phyloP scores from a whole-genome alignment of 371 early-diverging fungal species.

The Mucor racemosus region DNA sequence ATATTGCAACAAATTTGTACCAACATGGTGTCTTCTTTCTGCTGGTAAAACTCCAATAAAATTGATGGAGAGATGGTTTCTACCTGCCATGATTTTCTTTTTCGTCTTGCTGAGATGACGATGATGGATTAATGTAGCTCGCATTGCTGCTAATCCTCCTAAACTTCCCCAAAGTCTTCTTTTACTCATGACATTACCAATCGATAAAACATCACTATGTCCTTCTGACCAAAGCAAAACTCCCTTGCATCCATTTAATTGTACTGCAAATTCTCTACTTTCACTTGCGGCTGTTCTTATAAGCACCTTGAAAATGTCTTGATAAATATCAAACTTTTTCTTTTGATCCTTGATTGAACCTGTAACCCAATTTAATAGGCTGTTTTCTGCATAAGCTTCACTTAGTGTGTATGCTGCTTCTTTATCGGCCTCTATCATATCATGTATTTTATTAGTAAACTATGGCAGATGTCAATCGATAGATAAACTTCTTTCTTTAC shows the following conservation, averaged over 20 bases:
- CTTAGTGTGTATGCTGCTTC: conserved; percentile 33
- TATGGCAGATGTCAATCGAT: background rate
- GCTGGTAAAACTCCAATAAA: conserved; percentile 36
- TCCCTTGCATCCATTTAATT: conserved; percentile 37
- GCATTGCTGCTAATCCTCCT: conserved; percentile 23
- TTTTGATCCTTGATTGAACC: conserved; percentile 20
- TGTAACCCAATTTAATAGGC: conserved; percentile 26
- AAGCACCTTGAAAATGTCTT: conserved; percentile 31
- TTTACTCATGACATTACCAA: conserved; percentile 25
- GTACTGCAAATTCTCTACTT: conserved; percentile 40
- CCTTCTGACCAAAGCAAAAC: conserved; percentile 37
- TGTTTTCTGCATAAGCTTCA: conserved; percentile 30
- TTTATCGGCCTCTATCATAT: conserved; percentile 33
- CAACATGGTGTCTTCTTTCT: conserved; percentile 26
- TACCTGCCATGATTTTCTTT: conserved; percentile 19
- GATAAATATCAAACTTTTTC: conserved; percentile 17
- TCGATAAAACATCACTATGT: conserved; percentile 19
- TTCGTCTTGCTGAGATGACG: conserved; percentile 23
- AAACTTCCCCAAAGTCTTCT: conserved; percentile 27
- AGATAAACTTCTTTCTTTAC: conserved; percentile 9
- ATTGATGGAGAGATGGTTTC: conserved; percentile 30
- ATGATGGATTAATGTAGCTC: conserved; percentile 24
- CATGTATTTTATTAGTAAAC: background rate
- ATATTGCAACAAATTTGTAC: conserved; percentile 23
- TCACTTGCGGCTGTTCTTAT: conserved; percentile 27